phyloP scores from a whole-genome alignment of 352 stramenopile species.

The Phytophthora ohioensis region DNA sequence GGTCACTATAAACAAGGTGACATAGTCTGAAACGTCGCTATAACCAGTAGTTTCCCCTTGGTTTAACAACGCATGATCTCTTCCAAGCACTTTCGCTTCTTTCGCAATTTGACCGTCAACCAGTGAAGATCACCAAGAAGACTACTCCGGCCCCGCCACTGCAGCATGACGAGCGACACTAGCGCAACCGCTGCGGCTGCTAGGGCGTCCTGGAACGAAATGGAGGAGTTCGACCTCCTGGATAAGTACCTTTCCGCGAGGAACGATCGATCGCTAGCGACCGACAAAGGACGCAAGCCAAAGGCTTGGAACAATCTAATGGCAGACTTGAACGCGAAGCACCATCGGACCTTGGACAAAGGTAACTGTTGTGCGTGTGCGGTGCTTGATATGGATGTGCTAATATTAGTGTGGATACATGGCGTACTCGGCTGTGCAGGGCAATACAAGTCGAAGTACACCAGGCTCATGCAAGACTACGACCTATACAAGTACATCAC shows the following conservation, averaged over 20 bases:
- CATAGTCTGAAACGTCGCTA: too few species aligned
- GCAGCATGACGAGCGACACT: background rate
- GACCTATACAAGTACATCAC: conserved; percentile 19
- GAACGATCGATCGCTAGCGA: background rate
- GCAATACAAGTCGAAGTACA: conserved; percentile 21
- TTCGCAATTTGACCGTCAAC: background rate
- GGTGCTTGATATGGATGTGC: background rate
- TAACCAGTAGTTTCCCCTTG: too few species aligned
- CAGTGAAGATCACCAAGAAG: background rate
- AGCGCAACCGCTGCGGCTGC: background rate
- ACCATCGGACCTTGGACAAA: conserved; percentile 7
- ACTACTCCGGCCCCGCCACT: too few species aligned
- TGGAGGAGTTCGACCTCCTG: conserved; percentile 21
- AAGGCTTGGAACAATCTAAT: too few species aligned
- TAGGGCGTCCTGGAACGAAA: conserved; percentile 7
- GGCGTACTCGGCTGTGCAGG: background rate
- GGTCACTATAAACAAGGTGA: background rate
- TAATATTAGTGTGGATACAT: background rate
- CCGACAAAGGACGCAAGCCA: too few species aligned
- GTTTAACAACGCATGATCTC: background rate
- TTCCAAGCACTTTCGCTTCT: background rate
- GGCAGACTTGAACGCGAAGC: too few species aligned
- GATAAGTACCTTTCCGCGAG: conserved; percentile 10
- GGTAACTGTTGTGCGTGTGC: background rate
- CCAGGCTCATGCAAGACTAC: conserved; percentile 16